Base-by-base conservation (phyloP, 257 asterid genomes). In the Solanum tacnaense region DNA sequence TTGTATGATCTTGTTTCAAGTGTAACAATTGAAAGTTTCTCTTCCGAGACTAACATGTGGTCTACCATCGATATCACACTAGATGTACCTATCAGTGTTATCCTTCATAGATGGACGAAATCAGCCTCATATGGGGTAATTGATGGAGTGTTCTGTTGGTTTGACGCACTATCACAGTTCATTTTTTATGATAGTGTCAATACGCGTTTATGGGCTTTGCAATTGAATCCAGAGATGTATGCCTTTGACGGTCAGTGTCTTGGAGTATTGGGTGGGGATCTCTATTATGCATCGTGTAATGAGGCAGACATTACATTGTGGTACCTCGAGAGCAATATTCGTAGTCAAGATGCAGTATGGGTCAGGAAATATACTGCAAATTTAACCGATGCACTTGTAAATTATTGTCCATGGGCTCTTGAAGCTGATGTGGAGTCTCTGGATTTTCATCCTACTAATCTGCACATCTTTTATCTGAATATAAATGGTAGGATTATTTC, bases 221-320 rank as follows among this genome's bases (percentile, higher is more conserved):
- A 36, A 75, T 36, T 75, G 56, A 2, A 9, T 10, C 1, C 3
- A 11, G 83, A 75, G 83, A 20, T 34, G 29, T 0, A 2, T 5
- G 4, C 1, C 3, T 2, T 9, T 4, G 2, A 6, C 4, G 23
- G 1, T 34, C 3, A 0, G 0, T 9, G 1, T 16, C 18, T 74
- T 35, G 82, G 82, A 74, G 13, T 74, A 36, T 36, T 9, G 18
- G 31, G 31, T 74, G 52, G 83, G 32, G 83, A 15, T 38, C 58
- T 75, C 9, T 38, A 38, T 6, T 75, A 38, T 23, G 83, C 83
- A 6, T 38, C 13, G 56, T 75, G 8, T 75, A 6, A 21, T 1
- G 12, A 23, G 20, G 32, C 10, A 11, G 34, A 38, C 7, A 23
- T 75, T 38, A 75, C 5, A 5, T 1, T 75, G 32, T 75, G 56